These are phyloP conservation scores for Metschnikowia lachancei DNA, from an alignment of 805 yeast species.

Conservation along the genomic window DNA sequence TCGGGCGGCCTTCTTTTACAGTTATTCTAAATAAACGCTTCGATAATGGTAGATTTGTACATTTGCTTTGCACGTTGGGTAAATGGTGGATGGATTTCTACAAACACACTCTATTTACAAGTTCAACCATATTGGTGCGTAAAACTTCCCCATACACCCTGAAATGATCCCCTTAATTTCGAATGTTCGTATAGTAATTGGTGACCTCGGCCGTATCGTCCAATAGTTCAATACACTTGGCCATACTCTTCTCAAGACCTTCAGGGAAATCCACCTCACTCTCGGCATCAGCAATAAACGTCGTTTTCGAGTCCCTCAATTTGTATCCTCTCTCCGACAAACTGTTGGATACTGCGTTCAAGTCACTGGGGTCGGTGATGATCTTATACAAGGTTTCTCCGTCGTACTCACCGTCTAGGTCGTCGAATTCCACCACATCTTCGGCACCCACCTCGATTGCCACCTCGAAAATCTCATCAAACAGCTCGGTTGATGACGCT, in stretches of 20 bases:
- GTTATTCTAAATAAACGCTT: not conserved
- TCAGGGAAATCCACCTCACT: conserved; percentile 52
- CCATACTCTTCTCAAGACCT: conserved; percentile 50
- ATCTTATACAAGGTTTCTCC: conserved; percentile 41
- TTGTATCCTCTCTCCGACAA: conserved; percentile 53
- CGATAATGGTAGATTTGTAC: not conserved
- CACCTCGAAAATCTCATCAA: conserved; percentile 71
- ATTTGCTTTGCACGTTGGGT: too few relatives aligned
- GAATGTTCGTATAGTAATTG: conserved; percentile 69
- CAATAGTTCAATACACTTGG: conserved; percentile 56
- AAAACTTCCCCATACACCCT: too few relatives aligned
- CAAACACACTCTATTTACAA: too few relatives aligned
- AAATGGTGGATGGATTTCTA: too few relatives aligned
- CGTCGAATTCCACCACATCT: conserved; percentile 60
- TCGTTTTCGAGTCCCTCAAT: conserved; percentile 69
- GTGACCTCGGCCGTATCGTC: conserved; percentile 86
- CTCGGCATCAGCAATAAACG: conserved; percentile 63
- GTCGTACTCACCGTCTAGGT: conserved; percentile 40
- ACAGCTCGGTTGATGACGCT: conserved; percentile 30
- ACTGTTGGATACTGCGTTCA: conserved; percentile 58
- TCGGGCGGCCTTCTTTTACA: not conserved
- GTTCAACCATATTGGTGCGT: too few relatives aligned
- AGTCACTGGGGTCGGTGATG: conserved; percentile 60
- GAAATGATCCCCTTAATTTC: conserved; percentile 15
- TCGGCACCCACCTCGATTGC: conserved; percentile 78